Percentiles rank a stretch among this genome's conserved stretches.
These are phyloP conservation scores for Puya raimondii DNA, from an alignment of 176 grass and related monocot species.

Conservation along the genomic window DNA sequence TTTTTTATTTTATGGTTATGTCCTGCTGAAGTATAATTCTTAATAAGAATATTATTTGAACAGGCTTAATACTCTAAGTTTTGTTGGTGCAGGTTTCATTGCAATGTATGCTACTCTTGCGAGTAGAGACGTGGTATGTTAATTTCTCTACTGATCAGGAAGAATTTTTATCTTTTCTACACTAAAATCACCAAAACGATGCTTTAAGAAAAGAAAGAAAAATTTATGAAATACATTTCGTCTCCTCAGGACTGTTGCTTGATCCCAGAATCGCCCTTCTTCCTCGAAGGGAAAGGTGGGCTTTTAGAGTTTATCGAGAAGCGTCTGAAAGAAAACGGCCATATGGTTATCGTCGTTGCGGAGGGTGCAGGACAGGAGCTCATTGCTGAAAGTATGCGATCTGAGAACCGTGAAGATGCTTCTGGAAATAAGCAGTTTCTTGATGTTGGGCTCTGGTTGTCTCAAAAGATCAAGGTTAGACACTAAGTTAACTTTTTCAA, in stretches of 20 bases:
- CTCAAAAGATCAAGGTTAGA: slow-evolving; percentile 80
- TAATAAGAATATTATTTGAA: background rate
- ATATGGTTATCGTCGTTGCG: slow-evolving; percentile 95
- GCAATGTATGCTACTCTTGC: slow-evolving; percentile 97
- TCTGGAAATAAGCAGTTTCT: slow-evolving; percentile 87
- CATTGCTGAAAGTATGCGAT: slow-evolving; percentile 58
- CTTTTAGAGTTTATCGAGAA: slow-evolving; percentile 73
- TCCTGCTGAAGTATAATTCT: background rate
- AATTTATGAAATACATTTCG: background rate
- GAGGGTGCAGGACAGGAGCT: slow-evolving; percentile 93
- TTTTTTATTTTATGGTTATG: background rate
- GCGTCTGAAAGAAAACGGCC: slow-evolving; percentile 80
- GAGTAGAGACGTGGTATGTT: slow-evolving; percentile 88
- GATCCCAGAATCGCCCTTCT: slow-evolving; percentile 95
- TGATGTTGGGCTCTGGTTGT: slow-evolving; percentile 90
- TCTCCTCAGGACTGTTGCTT: slow-evolving; percentile 74
- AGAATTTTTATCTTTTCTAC: background rate
- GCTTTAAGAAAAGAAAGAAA: background rate
- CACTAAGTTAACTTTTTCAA: background rate
- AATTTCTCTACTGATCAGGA: background rate
- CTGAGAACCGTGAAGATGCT: slow-evolving; percentile 50
- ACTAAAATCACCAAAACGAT: slow-evolving; percentile 1
- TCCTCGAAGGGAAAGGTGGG: slow-evolving; percentile 91
- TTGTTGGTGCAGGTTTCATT: slow-evolving; percentile 64
- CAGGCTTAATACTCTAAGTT: background rate